A percentile compares a stretch with the other conserved stretches of the same genome.
phyloP scores from a whole-genome alignment of 78 protist genomes.

The Pelomyxa schiedti region DNA sequence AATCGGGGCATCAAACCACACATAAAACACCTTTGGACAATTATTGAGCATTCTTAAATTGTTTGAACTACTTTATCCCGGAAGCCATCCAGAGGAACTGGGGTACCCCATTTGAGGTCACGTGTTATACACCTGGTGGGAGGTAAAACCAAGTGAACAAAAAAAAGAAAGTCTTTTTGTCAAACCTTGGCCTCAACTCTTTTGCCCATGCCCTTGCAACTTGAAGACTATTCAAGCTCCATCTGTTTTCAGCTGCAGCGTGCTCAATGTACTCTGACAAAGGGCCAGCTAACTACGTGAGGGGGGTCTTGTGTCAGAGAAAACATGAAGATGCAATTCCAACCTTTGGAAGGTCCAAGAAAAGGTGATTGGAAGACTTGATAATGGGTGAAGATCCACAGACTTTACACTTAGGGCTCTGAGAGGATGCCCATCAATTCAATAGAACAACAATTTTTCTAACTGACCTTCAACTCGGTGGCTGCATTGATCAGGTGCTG shows the following conservation, averaged over 20 bases:
- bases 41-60: not conserved
- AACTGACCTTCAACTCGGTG: slow-evolving; percentile 35
- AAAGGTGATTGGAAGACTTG: slow-evolving; percentile 55
- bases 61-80: slow-evolving; percentile 48
- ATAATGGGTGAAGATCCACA: slow-evolving; percentile 32
- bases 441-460: no score
- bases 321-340: no score
- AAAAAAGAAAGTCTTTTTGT: no score
- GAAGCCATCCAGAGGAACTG: slow-evolving; percentile 56
- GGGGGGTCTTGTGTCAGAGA: no score
- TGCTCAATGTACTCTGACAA: slow-evolving; percentile 19
- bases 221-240: slow-evolving; percentile 29
- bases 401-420: slow-evolving; percentile 40
- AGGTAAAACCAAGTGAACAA: no score
- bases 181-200: slow-evolving; percentile 55
- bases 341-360: slow-evolving; percentile 55
- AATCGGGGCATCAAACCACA: slow-evolving; percentile 90
- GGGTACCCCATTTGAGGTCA: slow-evolving; percentile 83
- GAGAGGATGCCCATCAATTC: no score
- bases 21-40: slow-evolving; percentile 62
- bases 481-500: slow-evolving; percentile 53
- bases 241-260: not conserved
- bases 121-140: slow-evolving; percentile 83
- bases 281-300: no score
- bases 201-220: slow-evolving; percentile 52